phyloP scores from a whole-genome alignment of 352 stramenopile species.

The Pythium pyrilobum region DNA sequence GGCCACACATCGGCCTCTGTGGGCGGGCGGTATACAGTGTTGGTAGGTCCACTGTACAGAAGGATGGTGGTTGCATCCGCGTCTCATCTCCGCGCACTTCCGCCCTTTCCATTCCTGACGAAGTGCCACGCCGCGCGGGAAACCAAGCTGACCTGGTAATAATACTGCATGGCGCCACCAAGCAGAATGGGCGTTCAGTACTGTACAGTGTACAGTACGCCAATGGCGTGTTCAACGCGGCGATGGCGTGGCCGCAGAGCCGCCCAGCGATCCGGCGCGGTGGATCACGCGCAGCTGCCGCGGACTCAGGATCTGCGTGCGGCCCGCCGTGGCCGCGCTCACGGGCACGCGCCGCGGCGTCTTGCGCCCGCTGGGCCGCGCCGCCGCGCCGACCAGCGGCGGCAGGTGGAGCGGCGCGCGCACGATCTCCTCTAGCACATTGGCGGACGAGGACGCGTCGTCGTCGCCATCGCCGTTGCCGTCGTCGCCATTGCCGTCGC shows the following conservation, averaged over 20 bases:
- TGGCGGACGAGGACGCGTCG: not conserved
- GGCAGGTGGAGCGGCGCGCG: conserved; percentile 16
- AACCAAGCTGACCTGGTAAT: too few relatives aligned
- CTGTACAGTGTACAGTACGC: not conserved
- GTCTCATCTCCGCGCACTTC: too few relatives aligned
- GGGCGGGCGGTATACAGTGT: too few relatives aligned
- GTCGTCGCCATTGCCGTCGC: not conserved
- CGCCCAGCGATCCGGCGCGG: not conserved
- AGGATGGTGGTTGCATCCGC: too few relatives aligned
- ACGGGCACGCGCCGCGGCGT: conserved; percentile 21
- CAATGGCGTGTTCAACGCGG: not conserved
- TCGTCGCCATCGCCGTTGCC: conserved; percentile 1
- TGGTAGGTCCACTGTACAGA: too few relatives aligned
- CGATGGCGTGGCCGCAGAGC: not conserved
- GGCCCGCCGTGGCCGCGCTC: conserved; percentile 16
- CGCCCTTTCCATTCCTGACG: too few relatives aligned
- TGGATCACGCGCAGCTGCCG: conserved; percentile 20
- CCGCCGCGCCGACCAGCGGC: not conserved
- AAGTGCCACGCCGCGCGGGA: too few relatives aligned
- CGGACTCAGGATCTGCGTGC: conserved; percentile 24
- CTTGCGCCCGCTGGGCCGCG: conserved; percentile 13
- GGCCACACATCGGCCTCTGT: too few relatives aligned
- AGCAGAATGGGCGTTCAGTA: not conserved
- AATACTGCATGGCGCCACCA: not conserved
- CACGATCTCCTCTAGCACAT: conserved; percentile 17